Percentiles rank a stretch among this genome's conserved stretches.
Evolutionary conservation across 805 yeast species (phyloP).

Genomic region (Candida arabinofermentans): DNA sequence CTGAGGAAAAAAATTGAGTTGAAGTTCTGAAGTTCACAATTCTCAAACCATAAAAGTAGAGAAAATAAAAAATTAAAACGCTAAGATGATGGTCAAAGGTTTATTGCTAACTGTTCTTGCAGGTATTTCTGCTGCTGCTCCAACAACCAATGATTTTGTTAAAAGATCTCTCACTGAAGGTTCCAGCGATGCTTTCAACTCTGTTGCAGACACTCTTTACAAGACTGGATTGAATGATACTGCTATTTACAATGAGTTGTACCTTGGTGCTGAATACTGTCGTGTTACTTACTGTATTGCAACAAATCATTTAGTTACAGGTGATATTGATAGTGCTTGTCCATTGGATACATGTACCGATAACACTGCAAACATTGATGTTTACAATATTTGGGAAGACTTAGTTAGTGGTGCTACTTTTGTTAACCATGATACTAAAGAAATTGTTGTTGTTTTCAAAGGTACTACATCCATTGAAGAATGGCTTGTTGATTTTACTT

Average conservation of each 20-base stretch:
- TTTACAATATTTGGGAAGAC: conserved; percentile 39
- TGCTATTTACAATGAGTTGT: conserved; percentile 27
- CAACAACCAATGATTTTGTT: too few species aligned
- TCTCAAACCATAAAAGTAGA: too few species aligned
- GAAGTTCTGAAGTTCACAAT: too few species aligned
- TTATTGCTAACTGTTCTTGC: too few species aligned
- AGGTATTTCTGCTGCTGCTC: too few species aligned
- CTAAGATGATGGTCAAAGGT: too few species aligned
- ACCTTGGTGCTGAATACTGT: conserved; percentile 29
- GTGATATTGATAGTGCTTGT: conserved; percentile 16
- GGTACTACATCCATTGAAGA: conserved; percentile 63
- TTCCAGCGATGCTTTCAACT: conserved; percentile 1
- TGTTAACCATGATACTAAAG: conserved; percentile 39
- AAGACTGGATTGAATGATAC: not conserved
- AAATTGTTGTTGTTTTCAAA: conserved; percentile 51
- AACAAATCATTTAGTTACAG: conserved; percentile 15
- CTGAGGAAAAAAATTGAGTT: too few species aligned
- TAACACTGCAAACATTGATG: conserved; percentile 26
- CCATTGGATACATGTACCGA: conserved; percentile 28
- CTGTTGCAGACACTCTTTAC: not conserved
- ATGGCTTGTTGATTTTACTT: conserved; percentile 56
- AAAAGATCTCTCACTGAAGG: too few species aligned
- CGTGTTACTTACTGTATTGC: conserved; percentile 35
- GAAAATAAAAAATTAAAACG: too few species aligned
- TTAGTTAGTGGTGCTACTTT: conserved; percentile 54